Evolutionary conservation across 2,329 filamentous ascomycete species (phyloP).

Genomic region (Elsinoe australis): DNA sequence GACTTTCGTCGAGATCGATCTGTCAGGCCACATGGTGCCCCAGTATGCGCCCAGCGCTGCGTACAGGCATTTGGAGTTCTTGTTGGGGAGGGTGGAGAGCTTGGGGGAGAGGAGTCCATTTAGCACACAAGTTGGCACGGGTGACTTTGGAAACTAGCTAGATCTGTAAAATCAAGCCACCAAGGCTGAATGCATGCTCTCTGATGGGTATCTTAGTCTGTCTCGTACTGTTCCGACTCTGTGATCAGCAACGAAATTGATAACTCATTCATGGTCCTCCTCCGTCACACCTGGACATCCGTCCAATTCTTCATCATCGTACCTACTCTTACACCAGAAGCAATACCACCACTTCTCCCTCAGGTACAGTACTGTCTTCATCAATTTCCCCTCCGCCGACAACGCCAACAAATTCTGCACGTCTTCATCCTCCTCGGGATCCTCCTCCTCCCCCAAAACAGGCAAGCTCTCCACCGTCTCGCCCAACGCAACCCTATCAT

Average conservation of each 20-base stretch:
- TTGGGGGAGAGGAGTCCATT: constrained; percentile 38
- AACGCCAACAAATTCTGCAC: constrained; percentile 71
- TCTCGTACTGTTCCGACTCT: too few relatives aligned
- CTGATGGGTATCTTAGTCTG: too few relatives aligned
- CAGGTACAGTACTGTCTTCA: constrained; percentile 59
- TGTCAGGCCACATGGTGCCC: constrained; percentile 60
- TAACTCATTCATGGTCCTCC: constrained; percentile 62
- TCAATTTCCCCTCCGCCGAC: constrained; percentile 57
- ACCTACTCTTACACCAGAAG: constrained; percentile 90
- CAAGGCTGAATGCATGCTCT: not conserved
- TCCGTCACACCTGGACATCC: constrained; percentile 83
- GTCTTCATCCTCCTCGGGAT: constrained; percentile 66
- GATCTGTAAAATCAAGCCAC: too few relatives aligned
- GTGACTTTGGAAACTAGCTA: constrained; percentile 26
- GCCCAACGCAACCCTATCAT: constrained; percentile 20
- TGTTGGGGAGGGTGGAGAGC: constrained; percentile 61
- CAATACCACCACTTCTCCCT: constrained; percentile 71
- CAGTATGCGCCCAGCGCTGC: constrained; percentile 62
- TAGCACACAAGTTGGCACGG: constrained; percentile 28
- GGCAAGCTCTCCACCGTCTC: constrained; percentile 24
- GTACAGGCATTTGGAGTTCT: constrained; percentile 65
- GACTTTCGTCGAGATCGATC: constrained; percentile 58
- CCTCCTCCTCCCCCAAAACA: constrained; percentile 11
- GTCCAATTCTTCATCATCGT: constrained; percentile 66
- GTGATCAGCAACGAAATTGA: too few relatives aligned